phyloP scores from a whole-genome alignment of 305 asterid genomes.

The Fraxinus angustifolia region DNA sequence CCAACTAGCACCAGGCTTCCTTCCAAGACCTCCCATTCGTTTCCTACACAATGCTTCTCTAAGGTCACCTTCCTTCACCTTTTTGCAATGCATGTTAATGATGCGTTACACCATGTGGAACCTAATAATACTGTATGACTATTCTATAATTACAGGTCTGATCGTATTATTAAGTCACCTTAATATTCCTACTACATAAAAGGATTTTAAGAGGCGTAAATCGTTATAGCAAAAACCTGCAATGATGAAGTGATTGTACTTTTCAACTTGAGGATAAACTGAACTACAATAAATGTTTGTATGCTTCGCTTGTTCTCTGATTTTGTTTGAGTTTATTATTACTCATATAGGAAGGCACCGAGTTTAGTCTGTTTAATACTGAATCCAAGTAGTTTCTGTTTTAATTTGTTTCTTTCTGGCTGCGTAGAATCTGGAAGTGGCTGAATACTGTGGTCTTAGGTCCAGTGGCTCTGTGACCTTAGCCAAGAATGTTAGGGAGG shows the following conservation, averaged over 20 bases:
- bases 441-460: constrained; percentile 72
- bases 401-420: constrained; percentile 10
- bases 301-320: neutral
- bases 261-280: neutral
- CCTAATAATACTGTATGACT: neutral
- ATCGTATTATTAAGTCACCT: neutral
- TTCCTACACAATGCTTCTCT: constrained; percentile 63
- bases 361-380: neutral
- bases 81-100: neutral
- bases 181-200: neutral
- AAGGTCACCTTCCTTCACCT: constrained; percentile 38
- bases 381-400: neutral
- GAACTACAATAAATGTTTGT: neutral
- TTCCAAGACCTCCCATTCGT: constrained; percentile 44
- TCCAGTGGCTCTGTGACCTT: constrained; percentile 52
- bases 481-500: constrained; percentile 44
- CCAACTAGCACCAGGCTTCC: constrained; percentile 59
- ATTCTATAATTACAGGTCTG: neutral
- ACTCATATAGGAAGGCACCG: neutral
- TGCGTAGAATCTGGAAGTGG: constrained; percentile 58
- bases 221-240: neutral
- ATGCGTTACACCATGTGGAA: neutral
- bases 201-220: neutral
- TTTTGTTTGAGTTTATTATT: neutral
- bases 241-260: neutral